Evolutionary conservation across 371 early-diverging fungal genomes (phyloP).

Genomic region (Amoeboaphelidium occidentale): DNA sequence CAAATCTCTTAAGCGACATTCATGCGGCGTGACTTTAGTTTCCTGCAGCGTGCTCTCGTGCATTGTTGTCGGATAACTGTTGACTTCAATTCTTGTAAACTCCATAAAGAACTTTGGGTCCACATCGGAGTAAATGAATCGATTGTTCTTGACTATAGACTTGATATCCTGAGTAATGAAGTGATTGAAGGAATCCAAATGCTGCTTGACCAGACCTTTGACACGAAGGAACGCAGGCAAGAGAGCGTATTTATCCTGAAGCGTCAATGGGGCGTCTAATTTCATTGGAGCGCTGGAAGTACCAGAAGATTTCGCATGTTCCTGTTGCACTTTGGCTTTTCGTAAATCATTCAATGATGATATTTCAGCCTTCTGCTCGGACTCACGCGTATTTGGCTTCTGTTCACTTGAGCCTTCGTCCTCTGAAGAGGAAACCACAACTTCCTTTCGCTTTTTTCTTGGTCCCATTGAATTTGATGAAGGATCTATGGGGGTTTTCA

Average conservation of each 20-base stretch:
- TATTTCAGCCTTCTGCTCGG: no score
- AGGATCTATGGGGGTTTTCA: no score
- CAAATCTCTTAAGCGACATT: constrained; percentile 95
- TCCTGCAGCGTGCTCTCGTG: constrained; percentile 21
- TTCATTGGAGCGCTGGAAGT: no score
- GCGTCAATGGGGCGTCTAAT: no score
- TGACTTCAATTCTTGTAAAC: constrained; percentile 28
- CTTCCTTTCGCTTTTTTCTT: no score
- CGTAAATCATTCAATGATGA: no score
- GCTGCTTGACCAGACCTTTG: constrained; percentile 98
- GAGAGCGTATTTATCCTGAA: constrained; percentile 97
- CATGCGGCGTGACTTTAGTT: constrained; percentile 67
- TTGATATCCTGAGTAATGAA: constrained; percentile 89
- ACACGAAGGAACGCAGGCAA: constrained; percentile 89
- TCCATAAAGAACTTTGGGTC: constrained; percentile 93
- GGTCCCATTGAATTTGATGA: no score
- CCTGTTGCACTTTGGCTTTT: no score
- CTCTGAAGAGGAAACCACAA: no score
- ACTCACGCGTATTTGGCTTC: no score
- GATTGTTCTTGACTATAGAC: constrained; percentile 86
- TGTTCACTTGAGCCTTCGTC: no score
- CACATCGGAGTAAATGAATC: constrained; percentile 88
- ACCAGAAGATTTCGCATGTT: no score
- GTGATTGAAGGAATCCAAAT: constrained; percentile 98
- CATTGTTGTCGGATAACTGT: constrained; percentile 62